Evolutionary conservation across 495 filamentous ascomycete species (phyloP).

Genomic region (Entonaema liquescens): DNA sequence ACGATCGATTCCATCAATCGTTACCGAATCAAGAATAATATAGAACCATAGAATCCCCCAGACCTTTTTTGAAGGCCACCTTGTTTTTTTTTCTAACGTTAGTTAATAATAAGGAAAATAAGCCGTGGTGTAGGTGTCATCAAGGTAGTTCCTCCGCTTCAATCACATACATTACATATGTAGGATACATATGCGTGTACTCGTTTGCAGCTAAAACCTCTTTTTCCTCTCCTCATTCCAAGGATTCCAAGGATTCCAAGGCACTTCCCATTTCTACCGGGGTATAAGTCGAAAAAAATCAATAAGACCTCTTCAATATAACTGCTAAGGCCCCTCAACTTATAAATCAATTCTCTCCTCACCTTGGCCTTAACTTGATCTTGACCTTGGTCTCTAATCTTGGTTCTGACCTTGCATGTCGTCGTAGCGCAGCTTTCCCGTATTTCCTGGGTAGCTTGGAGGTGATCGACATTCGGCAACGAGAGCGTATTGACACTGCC

Average conservation of each 20-base stretch:
- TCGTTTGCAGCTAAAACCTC: neutral
- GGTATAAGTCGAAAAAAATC: neutral
- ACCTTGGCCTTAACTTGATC: slow-evolving; percentile 8
- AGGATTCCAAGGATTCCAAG: slow-evolving; percentile 9
- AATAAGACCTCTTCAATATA: neutral
- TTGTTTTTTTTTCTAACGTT: neutral
- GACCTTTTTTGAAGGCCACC: neutral
- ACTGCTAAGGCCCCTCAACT: neutral
- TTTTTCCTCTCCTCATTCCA: slow-evolving; percentile 1
- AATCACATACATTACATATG: neutral
- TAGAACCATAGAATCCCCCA: slow-evolving; percentile 31
- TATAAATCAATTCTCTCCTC: neutral
- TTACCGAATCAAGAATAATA: slow-evolving; percentile 34
- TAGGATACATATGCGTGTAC: neutral
- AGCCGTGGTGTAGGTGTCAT: neutral
- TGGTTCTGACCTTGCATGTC: slow-evolving; percentile 18
- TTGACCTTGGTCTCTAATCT: slow-evolving; percentile 3
- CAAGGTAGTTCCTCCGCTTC: neutral
- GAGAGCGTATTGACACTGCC: slow-evolving; percentile 18
- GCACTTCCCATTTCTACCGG: slow-evolving; percentile 3
- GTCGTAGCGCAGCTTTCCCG: slow-evolving; percentile 12
- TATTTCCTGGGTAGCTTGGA: slow-evolving; percentile 6
- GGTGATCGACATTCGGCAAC: slow-evolving; percentile 12
- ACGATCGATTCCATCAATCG: slow-evolving; percentile 28
- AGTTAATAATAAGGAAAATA: neutral